Percentiles rank a stretch among this genome's conserved stretches.
phyloP scores from a whole-genome alignment of 2,329 filamentous ascomycete species.

The Aureobasidium sp. region DNA sequence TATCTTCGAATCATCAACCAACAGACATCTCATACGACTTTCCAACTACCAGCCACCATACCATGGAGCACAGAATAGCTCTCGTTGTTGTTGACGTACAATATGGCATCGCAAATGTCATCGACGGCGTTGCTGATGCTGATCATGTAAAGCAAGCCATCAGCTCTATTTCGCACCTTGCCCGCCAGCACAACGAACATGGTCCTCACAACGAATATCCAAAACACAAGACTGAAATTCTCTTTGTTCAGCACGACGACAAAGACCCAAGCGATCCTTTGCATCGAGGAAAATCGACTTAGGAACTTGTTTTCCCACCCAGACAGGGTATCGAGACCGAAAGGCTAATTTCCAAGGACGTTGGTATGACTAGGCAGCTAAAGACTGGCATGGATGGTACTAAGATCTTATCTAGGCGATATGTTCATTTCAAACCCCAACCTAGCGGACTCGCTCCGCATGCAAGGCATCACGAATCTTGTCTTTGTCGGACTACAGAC shows the following conservation, averaged over 20 bases:
- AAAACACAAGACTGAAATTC: neutral
- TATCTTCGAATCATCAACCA: no score
- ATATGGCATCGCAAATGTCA: neutral
- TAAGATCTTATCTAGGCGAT: neutral
- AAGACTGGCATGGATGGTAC: no score
- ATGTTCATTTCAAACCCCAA: neutral
- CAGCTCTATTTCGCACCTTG: neutral
- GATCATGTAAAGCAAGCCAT: neutral
- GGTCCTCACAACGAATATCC: rapidly evolving
- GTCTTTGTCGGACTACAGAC: neutral
- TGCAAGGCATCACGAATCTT: neutral
- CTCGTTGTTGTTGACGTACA: neutral
- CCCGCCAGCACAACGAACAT: neutral
- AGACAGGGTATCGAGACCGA: neutral
- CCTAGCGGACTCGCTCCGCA: neutral
- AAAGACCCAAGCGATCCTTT: neutral
- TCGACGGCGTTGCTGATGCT: neutral
- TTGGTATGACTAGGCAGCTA: neutral
- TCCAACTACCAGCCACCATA: no score
- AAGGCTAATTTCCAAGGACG: neutral
- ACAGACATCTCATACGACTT: no score
- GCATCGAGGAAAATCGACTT: neutral
- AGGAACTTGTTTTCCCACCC: neutral
- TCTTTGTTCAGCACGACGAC: neutral
- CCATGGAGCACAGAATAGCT: neutral